Conservation (phyloP, 2,329 filamentous ascomycete genomes). For the Cytospora chrysosperma region DNA sequence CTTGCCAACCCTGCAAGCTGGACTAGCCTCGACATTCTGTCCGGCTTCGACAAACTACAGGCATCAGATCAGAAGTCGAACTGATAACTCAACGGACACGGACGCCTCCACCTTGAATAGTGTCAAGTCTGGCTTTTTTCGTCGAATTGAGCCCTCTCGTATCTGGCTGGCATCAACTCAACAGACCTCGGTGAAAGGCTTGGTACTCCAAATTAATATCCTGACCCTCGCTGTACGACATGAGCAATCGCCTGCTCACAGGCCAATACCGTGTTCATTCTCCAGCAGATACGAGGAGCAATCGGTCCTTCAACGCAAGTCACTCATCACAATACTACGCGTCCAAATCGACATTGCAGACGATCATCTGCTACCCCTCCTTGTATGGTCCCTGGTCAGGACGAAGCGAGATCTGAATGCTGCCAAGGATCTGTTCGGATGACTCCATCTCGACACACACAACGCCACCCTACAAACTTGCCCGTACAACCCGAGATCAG, state of each 20-base stretch:
- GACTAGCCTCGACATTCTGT: background rate
- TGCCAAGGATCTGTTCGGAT: conserved; percentile 5
- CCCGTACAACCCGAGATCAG: conserved; percentile 13
- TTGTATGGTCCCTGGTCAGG: background rate
- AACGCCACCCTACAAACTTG: conserved; percentile 13
- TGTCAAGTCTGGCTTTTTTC: background rate
- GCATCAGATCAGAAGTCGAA: background rate
- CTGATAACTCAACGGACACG: background rate
- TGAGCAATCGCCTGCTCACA: conserved; percentile 18
- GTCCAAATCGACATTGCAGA: background rate
- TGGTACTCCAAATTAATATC: conserved; percentile 12
- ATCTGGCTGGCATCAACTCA: background rate
- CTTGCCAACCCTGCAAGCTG: background rate
- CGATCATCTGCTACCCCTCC: background rate
- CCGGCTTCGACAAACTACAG: background rate
- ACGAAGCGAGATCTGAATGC: background rate
- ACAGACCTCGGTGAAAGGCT: conserved; percentile 1
- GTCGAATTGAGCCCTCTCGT: background rate
- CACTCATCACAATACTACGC: background rate
- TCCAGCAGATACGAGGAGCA: conserved; percentile 18
- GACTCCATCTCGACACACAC: conserved; percentile 16
- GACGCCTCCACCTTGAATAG: background rate
- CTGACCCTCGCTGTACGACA: conserved; percentile 19
- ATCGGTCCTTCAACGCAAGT: background rate
- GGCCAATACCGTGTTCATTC: conserved; percentile 3